Evolutionary conservation across 108 stramenopile genomes (phyloP), one percentile per base, ranked within the genome.

Genomic region (Fragilaria crotonensis): DNA sequence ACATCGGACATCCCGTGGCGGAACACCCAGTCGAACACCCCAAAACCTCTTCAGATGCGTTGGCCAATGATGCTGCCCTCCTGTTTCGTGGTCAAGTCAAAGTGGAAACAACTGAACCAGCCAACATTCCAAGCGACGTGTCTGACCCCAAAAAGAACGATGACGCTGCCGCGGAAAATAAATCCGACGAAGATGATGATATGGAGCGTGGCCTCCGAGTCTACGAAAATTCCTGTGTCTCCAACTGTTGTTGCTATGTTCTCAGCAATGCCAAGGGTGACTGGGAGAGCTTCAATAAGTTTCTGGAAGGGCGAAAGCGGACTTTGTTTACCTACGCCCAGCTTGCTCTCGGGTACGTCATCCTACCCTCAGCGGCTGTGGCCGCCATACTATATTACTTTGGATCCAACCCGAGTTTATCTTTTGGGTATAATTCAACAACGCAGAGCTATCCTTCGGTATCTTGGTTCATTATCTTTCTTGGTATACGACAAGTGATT

Each of bases 381-480:
- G 7, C 36, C 14, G 14, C 14, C 36, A 14, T 41, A 41, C 36
- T 41, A 7, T 41, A 11, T 41, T 41, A 41, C 14, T 7, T 7
- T 14, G 7, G 7, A 41, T 7, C 11, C 7, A 41, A 41, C 14
- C 36, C 36, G 14, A 7, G 7, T 7, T 11, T 41, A 14, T 11
- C 7, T 7, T 41, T 14, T 11, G 36, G 36, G 7, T 14, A 41
- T 11, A 14, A 41, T 14, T 14, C 36, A 41, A 14, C 14, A 14
- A 41, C 36, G 1, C 22, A 58, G 17, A 31, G 44, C 1, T 47
- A 45, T 19, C 33, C 62, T 11, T 33, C 49, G 9, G 30, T 45
- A 23, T 68, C 67, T n/a, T 75, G 67, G 67, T 57, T 53, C 33
- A 46, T 72, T n/a, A 33, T 75, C n/a, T 68, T 64, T 28, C 46